Evolutionary conservation across 108 stramenopile genomes (phyloP), one percentile per base, ranked within the genome.

Genomic region (Skeletonema costatum): DNA sequence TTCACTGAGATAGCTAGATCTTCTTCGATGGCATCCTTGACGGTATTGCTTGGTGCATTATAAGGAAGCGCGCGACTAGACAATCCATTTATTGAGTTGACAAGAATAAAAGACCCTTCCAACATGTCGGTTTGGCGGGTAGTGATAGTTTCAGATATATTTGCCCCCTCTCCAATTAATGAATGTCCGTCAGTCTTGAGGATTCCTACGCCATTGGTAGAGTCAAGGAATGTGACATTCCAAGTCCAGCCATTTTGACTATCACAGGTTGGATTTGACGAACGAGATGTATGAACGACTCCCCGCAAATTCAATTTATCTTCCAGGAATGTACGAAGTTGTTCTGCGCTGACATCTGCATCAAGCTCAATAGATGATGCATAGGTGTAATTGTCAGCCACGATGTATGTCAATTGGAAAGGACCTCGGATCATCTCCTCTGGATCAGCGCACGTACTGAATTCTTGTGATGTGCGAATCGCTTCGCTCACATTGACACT

Each of bases 191-290:
- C 82, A n/a, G 85, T 69, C 36, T 85, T 68, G n/a, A 88, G 51
- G 12, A 44, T 53, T 14, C 61, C 60, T 39, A 71, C 68, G 4
- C 74, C 68, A 4, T 56, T 70, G 33, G 64, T 67, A 4, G 78
- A 65, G 50, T 90, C 90, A 7, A 82, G 56, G 67, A 90, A 90
- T 5, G 88, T 90, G 2, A 93, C 66, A 17, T 77, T 86, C 92
- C 92, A 93, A 8, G 58, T 76, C 85, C 78, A 90, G n/a, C 83
- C 83, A 60, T 90, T 87, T 21, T 70, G 19, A 61, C 90, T 89
- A 14, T 86, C 87, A 61, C 92, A 93, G 66, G 36, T 75, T 61
- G 35, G 59, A 73, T 93, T 91, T 5, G 32, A 29, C 16, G 61
- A 46, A 42, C 85, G 66, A 9, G 64, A 65, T 17, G 87, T 87